phyloP scores from a whole-genome alignment of 148 eudicot genomes.

The Hydrangea macrophylla region DNA sequence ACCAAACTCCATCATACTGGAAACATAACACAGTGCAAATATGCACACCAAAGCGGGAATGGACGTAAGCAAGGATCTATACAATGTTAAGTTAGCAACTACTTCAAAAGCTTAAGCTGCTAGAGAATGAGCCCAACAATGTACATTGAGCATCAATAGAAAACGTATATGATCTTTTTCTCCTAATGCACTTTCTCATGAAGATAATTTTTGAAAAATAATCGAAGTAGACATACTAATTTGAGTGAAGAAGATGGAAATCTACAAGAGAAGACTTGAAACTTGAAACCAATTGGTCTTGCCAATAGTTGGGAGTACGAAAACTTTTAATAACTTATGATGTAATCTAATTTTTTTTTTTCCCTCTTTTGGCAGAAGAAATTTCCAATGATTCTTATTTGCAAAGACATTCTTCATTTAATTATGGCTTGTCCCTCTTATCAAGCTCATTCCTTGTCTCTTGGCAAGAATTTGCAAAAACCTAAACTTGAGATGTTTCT shows the following conservation, averaged over 20 bases:
- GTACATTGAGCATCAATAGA: too few relatives aligned
- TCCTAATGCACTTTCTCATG: not conserved
- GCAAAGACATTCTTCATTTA: not conserved
- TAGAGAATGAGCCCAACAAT: too few relatives aligned
- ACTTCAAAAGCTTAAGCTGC: slow-evolving; percentile 18
- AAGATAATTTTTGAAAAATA: not conserved
- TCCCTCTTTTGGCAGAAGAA: not conserved
- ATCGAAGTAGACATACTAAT: not conserved
- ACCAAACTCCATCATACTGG: too few relatives aligned
- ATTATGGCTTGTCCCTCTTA: not conserved
- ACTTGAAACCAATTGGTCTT: not conserved
- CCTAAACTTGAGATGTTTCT: slow-evolving; percentile 5
- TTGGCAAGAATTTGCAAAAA: not conserved
- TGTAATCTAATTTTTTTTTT: too few relatives aligned
- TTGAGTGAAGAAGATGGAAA: not conserved
- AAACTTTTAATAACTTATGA: not conserved
- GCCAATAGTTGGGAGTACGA: too few relatives aligned
- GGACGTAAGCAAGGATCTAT: too few relatives aligned
- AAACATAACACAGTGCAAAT: too few relatives aligned
- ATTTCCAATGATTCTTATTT: not conserved
- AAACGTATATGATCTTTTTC: not conserved
- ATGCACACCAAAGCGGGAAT: too few relatives aligned
- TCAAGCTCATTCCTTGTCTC: not conserved
- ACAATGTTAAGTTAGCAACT: too few relatives aligned
- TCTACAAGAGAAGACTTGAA: not conserved